Conservation (phyloP, 164 flowering plant species). For the Magnolia changhungtana region DNA sequence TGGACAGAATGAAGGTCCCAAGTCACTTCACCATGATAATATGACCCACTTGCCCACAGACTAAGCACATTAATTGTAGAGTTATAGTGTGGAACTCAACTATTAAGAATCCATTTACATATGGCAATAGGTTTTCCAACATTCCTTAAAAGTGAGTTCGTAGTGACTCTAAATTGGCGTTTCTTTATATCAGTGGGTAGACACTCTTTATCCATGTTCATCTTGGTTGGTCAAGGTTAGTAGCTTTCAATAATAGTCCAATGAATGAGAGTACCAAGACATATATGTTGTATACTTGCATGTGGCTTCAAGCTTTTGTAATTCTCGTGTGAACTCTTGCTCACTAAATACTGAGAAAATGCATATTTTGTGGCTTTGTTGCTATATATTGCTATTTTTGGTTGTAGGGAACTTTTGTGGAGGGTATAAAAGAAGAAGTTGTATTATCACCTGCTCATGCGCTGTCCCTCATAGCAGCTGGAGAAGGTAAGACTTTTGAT, state of each 20-base stretch:
- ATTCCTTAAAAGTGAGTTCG: background rate
- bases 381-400: background rate
- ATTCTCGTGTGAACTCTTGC: background rate
- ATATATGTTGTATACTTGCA: too few relatives aligned
- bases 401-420: constrained; percentile 84
- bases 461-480: constrained; percentile 92
- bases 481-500: constrained; percentile 65
- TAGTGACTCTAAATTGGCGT: too few relatives aligned
- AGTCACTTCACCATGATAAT: background rate
- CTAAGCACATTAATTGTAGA: too few relatives aligned
- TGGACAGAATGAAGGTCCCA: background rate
- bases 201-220: background rate
- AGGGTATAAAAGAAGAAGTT: constrained; percentile 97
- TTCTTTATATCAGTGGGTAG: background rate
- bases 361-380: background rate
- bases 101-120: too few relatives aligned
- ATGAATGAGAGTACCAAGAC: too few relatives aligned
- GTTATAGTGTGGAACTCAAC: background rate
- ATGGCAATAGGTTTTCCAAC: background rate
- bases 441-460: constrained; percentile 98
- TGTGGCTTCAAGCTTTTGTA: background rate
- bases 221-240: background rate
- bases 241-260: too few relatives aligned
- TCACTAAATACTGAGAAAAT: background rate
- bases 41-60: too few relatives aligned